Percentiles rank a stretch among this genome's conserved stretches.
Conservation (phyloP, 2,329 filamentous ascomycete genomes). For the Huntiella bhutanensis region DNA sequence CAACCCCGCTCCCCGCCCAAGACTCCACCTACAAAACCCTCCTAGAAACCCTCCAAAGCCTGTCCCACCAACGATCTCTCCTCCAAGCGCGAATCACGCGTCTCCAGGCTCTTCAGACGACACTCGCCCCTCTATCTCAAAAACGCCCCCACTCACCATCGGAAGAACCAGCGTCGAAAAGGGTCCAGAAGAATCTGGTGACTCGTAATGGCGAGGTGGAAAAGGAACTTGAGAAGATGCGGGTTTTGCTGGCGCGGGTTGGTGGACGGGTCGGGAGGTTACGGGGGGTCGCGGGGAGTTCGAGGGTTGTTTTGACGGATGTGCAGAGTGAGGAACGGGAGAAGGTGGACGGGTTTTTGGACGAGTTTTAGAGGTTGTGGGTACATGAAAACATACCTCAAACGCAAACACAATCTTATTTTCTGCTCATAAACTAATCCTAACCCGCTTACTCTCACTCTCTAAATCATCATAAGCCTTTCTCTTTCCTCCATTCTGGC, state of each 20-base stretch:
- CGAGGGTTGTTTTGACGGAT: background rate
- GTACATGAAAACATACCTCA: too few species aligned
- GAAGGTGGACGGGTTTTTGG: constrained; percentile 9
- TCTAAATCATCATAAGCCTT: too few species aligned
- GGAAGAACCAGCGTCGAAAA: constrained; percentile 2
- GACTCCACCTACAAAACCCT: constrained; percentile 3
- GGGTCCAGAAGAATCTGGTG: constrained; percentile 48
- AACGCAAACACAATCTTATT: too few species aligned
- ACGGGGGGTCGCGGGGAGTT: constrained; percentile 13
- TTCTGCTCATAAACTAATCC: too few species aligned
- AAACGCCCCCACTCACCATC: constrained; percentile 1
- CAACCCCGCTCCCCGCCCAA: background rate
- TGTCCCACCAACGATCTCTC: constrained; percentile 23
- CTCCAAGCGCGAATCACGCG: constrained; percentile 25
- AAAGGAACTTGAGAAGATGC: constrained; percentile 46
- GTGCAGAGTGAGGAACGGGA: background rate
- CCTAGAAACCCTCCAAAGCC: constrained; percentile 25
- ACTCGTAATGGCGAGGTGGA: constrained; percentile 46
- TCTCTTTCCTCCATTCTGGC: too few species aligned
- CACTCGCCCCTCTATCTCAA: constrained; percentile 30
- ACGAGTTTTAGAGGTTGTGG: background rate
- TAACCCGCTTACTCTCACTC: too few species aligned
- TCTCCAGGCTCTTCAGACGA: constrained; percentile 28
- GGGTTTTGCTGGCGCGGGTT: constrained; percentile 41
- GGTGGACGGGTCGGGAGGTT: constrained; percentile 30